A percentile compares a stretch with the other conserved stretches of the same genome.
Conservation (phyloP, 2,329 filamentous ascomycete genomes). For the Blumeriella jaapii region DNA sequence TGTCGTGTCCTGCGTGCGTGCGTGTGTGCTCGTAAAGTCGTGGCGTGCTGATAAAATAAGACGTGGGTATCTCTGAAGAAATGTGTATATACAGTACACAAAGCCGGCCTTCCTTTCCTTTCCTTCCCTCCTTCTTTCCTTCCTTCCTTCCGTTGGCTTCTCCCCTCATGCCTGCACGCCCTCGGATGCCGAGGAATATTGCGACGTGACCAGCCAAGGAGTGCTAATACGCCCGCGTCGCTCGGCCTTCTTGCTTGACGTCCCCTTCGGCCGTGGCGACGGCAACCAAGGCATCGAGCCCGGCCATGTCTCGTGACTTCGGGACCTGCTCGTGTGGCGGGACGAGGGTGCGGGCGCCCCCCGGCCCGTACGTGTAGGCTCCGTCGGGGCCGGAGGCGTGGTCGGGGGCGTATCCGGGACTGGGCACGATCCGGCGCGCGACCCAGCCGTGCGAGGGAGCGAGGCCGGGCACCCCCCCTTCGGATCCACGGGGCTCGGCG, state of each 20-base stretch:
- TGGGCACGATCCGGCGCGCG: conserved; percentile 7
- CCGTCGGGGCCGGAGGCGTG: conserved; percentile 12
- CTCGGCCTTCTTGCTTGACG: conserved; percentile 21
- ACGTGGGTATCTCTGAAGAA: conserved; percentile 22
- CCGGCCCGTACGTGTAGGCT: conserved; percentile 20
- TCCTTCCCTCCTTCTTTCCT: background rate
- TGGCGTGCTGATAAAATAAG: conserved; percentile 14
- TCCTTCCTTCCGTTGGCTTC: no score
- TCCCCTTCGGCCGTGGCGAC: conserved; percentile 51
- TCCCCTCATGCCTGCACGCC: no score
- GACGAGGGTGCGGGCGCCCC: conserved; percentile 24
- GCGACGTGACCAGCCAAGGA: conserved; percentile 10
- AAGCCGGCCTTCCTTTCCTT: conserved; percentile 1
- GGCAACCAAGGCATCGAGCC: conserved; percentile 52
- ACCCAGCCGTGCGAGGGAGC: conserved; percentile 30
- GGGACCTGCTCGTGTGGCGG: conserved; percentile 27
- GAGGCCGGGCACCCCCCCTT: conserved; percentile 42
- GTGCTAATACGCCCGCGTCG: conserved; percentile 21
- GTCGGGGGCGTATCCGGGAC: conserved; percentile 24
- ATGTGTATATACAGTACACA: conserved; percentile 20
- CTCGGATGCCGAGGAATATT: background rate
- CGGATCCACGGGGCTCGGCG: conserved; percentile 43
- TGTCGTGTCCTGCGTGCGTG: no score
- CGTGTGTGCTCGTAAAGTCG: conserved; percentile 10
- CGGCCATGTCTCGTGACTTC: conserved; percentile 37